Conservation (phyloP, 2,329 filamentous ascomycete genomes). For the Paecilomyces formosus region DNA sequence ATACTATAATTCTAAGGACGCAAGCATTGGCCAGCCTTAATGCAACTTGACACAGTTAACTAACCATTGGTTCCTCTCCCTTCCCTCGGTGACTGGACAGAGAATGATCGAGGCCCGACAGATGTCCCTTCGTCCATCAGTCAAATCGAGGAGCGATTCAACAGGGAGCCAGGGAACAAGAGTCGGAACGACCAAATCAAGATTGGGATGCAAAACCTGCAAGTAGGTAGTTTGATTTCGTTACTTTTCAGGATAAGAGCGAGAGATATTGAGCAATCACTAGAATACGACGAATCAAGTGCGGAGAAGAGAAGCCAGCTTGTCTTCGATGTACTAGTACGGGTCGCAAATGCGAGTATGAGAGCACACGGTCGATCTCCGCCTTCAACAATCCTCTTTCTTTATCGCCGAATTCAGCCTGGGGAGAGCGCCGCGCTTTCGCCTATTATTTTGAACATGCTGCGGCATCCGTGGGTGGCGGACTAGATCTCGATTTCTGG, state of each 20-base stretch:
- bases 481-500: slow-evolving; percentile 29
- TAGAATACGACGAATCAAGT: slow-evolving; percentile 26
- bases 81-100: no score
- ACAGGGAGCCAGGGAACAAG: slow-evolving; percentile 12
- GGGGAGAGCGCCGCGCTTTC: slow-evolving; percentile 30
- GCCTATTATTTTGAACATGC: slow-evolving; percentile 28
- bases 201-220: slow-evolving; percentile 24
- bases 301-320: slow-evolving; percentile 25
- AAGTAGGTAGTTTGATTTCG: slow-evolving; percentile 15
- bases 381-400: slow-evolving; percentile 10
- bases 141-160: not conserved
- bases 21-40: no score
- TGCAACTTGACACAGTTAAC: no score
- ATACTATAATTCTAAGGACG: no score
- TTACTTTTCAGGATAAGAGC: not conserved
- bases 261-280: slow-evolving; percentile 1
- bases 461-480: slow-evolving; percentile 23
- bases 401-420: slow-evolving; percentile 15
- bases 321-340: slow-evolving; percentile 24
- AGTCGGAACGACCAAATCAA: slow-evolving; percentile 14
- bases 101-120: not conserved
- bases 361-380: slow-evolving; percentile 2
- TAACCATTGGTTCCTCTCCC: no score
- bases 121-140: not conserved
- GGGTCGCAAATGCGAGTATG: slow-evolving; percentile 26